Evolutionary conservation across 371 early-diverging fungal species (phyloP), one percentile per base, ranked within the genome.

Genomic region (Zopfochytrium polystomum): DNA sequence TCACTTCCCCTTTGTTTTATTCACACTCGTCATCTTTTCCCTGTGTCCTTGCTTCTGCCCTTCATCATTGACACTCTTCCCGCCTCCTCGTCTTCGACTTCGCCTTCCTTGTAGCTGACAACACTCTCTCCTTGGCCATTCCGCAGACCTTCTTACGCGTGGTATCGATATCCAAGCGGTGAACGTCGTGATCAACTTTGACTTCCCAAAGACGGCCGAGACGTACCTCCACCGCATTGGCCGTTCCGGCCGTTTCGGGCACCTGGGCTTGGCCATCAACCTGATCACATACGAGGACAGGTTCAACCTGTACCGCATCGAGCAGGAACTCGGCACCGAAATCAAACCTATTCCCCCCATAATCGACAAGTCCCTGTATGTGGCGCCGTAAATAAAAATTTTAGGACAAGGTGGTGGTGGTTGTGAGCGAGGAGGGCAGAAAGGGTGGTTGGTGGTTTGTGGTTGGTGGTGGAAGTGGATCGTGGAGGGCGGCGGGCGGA

Each of bases 151-250:
- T 56, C 77, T 98, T 60, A 95, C 99, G 2, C 88, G 99, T 66
- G 99, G 99, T 79, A 98, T 99, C 67, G 99, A 99, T 80, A 98
- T 98, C 69, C 96, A 96, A 75, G 94, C 93, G 25, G 96, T 99
- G 48, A 98, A 99, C 78, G 93, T 98, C 11, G 99, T 99, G 48
- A 98, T 99, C 81, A 99, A 99, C 85, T 99, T 96, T 87, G 99
- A 99, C 77, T 95, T 99, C 72, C 99, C 99, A 58, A 91, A 93
- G 76, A 95, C 93, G 61, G 91, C 99, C 27, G 99, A 99, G 73
- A 97, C 98, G 2, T 99, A 99, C 72, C 82, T 99, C 35, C 99
- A 99, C 81, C 90, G 99, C 67, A 97, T 99, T 70, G 99, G 99
- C 30, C 74, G 87, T 51, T 77, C 82, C 45, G 99, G 99, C 6